Evolutionary conservation across 352 stramenopile species (phyloP), one percentile per base, ranked within the genome.

Genomic region (Blastocystis sp.): DNA sequence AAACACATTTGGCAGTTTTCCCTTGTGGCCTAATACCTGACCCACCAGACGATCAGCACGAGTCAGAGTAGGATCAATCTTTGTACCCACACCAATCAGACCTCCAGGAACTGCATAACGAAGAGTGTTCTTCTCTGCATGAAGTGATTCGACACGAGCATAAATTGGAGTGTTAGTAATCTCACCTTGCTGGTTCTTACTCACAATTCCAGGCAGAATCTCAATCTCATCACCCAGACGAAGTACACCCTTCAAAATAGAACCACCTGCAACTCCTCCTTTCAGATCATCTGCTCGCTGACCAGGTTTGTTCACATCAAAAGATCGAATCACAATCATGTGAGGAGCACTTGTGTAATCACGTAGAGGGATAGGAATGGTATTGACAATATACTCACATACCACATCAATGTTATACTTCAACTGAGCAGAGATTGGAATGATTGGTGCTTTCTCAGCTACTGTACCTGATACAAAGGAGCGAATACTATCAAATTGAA

Each of bases 361-460:
- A 65, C 96, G 92, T 32, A 89, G 54, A n/a, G 97, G 97, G 61
- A 99, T 93, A 42, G 96, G 96, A 85, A 99, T 98, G 90, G 98
- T 97, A 88, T 96, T 94, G 87, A 96, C 96, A 89, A 99, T 96
- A 92, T 98, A 99, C 92, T 99, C 96, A 90, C 96, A 99, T 6
- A 99, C 95, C 7, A 98, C 93, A 90, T 99, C 97, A 87, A 99
- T 97, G 91, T 99, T 99, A 92, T 99, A 99, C 90, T 98, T 98
- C 39, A 99, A 91, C 83, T 99, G 96, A 39, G 97, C 96, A 87
- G 93, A 98, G 89, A 99, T 99, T 37, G 96, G 96, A 86, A 99
- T 97, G 88, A 99, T 98, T 27, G 97, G 96, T 37, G 96, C 96
- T 73, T 95, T 93, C 89, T 98, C 96, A 32, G 97, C 96, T 9